Evolutionary conservation across 257 asterid genomes (phyloP).

Genomic region (Salvia splendens): DNA sequence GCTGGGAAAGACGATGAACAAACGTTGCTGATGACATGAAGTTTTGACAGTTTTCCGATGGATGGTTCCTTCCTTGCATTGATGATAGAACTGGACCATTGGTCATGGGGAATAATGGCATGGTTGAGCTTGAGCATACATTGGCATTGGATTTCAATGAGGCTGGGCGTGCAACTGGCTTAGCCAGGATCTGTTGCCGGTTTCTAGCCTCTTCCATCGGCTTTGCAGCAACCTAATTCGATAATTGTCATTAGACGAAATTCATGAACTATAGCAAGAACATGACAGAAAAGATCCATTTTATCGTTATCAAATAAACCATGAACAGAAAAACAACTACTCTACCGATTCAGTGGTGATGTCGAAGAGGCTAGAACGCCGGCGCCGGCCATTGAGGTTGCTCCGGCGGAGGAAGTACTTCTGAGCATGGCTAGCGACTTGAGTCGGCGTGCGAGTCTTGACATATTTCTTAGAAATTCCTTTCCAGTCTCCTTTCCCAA

Average conservation of each 20-base stretch:
- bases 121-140: constrained; percentile 43
- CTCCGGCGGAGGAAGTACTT: constrained; percentile 71
- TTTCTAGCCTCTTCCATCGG: constrained; percentile 46
- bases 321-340: not conserved
- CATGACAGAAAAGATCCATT: not conserved
- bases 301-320: not conserved
- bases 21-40: constrained; percentile 38
- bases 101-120: constrained; percentile 44
- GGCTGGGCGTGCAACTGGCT: constrained; percentile 32
- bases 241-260: not conserved
- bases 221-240: constrained; percentile 53
- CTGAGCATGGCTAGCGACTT: constrained; percentile 97
- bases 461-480: constrained; percentile 81
- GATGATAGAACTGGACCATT: constrained; percentile 40
- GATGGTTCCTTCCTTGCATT: constrained; percentile 45
- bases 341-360: constrained; percentile 81
- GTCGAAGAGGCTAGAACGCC: constrained; percentile 91
- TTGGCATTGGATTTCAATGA: constrained; percentile 38
- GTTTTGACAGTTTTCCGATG: constrained; percentile 35
- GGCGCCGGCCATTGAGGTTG: constrained; percentile 70
- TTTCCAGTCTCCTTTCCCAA: constrained; percentile 91
- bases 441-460: constrained; percentile 88
- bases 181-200: constrained; percentile 33
- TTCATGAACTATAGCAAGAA: too few species aligned
- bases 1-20: constrained; percentile 39